phyloP scores from a whole-genome alignment of 805 yeast species.

The Starmerella khaoyaiensis region DNA sequence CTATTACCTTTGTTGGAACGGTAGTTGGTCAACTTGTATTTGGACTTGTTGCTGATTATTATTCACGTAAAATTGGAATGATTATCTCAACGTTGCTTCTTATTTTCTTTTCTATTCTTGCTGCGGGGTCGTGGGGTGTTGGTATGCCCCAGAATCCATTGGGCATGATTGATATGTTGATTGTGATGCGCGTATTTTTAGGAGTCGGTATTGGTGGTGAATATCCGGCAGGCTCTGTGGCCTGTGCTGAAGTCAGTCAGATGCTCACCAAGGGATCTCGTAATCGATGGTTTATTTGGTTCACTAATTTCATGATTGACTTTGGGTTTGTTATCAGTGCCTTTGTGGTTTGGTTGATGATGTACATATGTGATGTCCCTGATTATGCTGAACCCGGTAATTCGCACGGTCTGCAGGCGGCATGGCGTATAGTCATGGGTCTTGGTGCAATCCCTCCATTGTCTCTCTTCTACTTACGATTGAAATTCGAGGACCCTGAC shows the following conservation, averaged over 20 bases:
- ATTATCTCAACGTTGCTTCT: constrained; percentile 59
- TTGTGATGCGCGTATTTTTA: constrained; percentile 71
- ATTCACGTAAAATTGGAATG: constrained; percentile 77
- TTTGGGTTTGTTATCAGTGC: constrained; percentile 71
- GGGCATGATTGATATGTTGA: constrained; percentile 73
- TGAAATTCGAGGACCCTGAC: constrained; percentile 61
- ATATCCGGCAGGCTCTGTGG: constrained; percentile 86
- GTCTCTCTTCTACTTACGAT: constrained; percentile 61
- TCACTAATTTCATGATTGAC: constrained; percentile 81
- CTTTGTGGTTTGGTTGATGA: constrained; percentile 71
- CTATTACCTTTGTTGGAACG: constrained; percentile 86
- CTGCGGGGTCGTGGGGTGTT: constrained; percentile 82
- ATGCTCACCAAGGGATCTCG: constrained; percentile 67
- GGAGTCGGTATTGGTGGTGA: constrained; percentile 94
- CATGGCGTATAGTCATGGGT: constrained; percentile 87
- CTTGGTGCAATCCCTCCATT: constrained; percentile 83
- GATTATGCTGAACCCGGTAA: constrained; percentile 15
- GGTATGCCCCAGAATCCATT: constrained; percentile 40
- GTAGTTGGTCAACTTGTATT: constrained; percentile 74
- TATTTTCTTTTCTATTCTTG: constrained; percentile 62
- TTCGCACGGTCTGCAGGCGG: constrained; percentile 56
- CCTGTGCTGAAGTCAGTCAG: constrained; percentile 83
- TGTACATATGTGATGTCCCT: constrained; percentile 59
- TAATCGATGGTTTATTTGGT: constrained; percentile 80
- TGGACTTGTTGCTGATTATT: constrained; percentile 68